A percentile compares a stretch with the other conserved stretches of the same genome.
phyloP scores from a whole-genome alignment of 768 basidiomycete species.

The Calocybe cyanea region DNA sequence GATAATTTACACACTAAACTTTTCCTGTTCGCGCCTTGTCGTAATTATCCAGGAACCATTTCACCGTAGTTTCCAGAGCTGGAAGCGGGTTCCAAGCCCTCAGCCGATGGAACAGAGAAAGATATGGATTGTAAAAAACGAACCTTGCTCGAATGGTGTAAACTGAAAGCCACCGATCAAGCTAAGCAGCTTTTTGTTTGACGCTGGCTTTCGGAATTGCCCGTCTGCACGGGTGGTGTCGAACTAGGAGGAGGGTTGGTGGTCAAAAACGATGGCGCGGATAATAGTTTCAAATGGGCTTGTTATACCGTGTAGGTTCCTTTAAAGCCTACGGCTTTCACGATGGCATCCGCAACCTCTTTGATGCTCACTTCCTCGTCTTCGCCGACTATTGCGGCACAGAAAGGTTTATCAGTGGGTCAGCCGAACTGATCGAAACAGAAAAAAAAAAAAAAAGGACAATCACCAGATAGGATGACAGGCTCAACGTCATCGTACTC shows the following conservation, averaged over 20 bases:
- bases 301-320: constrained; percentile 63
- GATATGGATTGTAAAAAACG: too few species aligned
- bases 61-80: constrained; percentile 76
- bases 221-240: constrained; percentile 85
- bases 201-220: constrained; percentile 94
- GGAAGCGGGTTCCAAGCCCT: too few species aligned
- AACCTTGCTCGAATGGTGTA: constrained; percentile 86
- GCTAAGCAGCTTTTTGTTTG: constrained; percentile 81
- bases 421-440: neutral
- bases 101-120: too few species aligned
- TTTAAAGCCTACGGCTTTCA: constrained; percentile 73
- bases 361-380: constrained; percentile 94
- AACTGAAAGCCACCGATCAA: constrained; percentile 82
- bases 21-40: constrained; percentile 61
- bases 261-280: too few species aligned
- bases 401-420: neutral
- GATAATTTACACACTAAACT: too few species aligned
- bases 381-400: constrained; percentile 66
- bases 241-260: constrained; percentile 47
- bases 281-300: neutral
- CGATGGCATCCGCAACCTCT: constrained; percentile 86
- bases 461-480: constrained; percentile 79
- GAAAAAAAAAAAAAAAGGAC: constrained; percentile 6
- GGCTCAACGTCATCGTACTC: constrained; percentile 63
- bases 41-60: constrained; percentile 88